Base-by-base conservation (phyloP, 179 eudicot genomes). In the Vitellaria paradoxa region DNA sequence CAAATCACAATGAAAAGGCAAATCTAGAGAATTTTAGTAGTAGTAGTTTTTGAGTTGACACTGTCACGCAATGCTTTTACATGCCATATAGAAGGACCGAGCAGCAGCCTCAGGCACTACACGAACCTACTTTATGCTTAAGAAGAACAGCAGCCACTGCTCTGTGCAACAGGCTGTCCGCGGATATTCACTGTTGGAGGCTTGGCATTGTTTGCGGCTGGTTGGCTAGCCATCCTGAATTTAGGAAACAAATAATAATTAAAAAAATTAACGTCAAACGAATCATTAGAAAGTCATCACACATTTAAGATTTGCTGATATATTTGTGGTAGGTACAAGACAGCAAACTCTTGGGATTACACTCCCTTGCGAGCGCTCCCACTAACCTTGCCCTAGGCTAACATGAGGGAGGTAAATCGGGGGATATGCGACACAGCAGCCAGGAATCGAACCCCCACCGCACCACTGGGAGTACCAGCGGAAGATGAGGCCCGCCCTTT, bases 221-320 rank as follows among this genome's bases (percentile, higher is more conserved):
- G 91, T 71, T 88, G 91, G 80, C 87, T 86, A 20, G 89, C 91
- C 91, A 88, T 88, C 81, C 91, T 88, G 80, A 64, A 76, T 26
- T 20, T 52, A n/a, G 11, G 5, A 8, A 11, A 2, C 9, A 37
- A 40, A 17, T 17, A 9, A 57, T 14, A 18, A 18, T 18, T 17
- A 37, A 55, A 20, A 63, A 9, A 45, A n/a, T 14, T 14, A 52
- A 52, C n/a, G 60, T 40, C 45, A 50, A 1, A 20, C 1, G 23
- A 18, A 12, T 26, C 42, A 4, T 5, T 10, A 50, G 55, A 50
- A 50, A 50, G 11, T 50, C 11, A 50, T 50, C 55, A 50, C 55
- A 50, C 37, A 30, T 30, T 30, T 30, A 30, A 30, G 37, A 30
- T 1, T 30, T 30, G 37, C 37, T 30, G 37, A 30, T 30, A 30